Conservation (phyloP, 2,329 filamentous ascomycete genomes). For the Scopulariopsis brevicaulis region DNA sequence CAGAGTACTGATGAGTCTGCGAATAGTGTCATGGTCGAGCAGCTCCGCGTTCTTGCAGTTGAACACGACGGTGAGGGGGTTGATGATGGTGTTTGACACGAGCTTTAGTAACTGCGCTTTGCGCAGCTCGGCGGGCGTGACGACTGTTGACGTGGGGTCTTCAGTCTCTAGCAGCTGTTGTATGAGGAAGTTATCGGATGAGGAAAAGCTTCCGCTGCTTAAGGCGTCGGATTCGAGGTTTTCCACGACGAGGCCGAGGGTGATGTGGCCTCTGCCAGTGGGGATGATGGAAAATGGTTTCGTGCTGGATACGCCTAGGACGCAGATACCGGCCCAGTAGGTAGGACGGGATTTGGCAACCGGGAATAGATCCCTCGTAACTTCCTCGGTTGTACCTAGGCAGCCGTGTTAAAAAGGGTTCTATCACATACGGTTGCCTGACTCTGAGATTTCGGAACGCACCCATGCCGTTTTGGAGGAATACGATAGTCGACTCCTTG, state of each 20-base stretch:
- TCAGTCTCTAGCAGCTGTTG: constrained; percentile 25
- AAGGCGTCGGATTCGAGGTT: constrained; percentile 8
- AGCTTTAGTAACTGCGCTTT: constrained; percentile 75
- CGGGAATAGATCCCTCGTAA: neutral
- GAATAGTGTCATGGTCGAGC: constrained; percentile 28
- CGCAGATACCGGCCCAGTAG: constrained; percentile 3
- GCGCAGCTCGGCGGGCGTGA: constrained; percentile 34
- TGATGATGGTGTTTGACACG: constrained; percentile 68
- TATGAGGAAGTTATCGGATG: constrained; percentile 22
- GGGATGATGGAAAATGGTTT: constrained; percentile 36
- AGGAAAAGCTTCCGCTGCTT: constrained; percentile 4
- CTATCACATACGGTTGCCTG: neutral
- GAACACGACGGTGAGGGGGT: constrained; percentile 73
- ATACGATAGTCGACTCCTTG: neutral
- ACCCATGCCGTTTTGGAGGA: constrained; percentile 6
- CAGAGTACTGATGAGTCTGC: constrained; percentile 51
- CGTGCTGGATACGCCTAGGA: constrained; percentile 14
- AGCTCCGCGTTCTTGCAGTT: constrained; percentile 69
- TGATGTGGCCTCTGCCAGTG: constrained; percentile 34
- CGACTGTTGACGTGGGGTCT: constrained; percentile 13
- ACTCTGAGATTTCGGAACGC: neutral
- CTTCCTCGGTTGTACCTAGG: neutral
- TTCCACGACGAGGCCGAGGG: constrained; percentile 32
- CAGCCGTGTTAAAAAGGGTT: neutral
- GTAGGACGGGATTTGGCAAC: neutral